phyloP scores from a whole-genome alignment of 1,284 basidiomycete species.

The Malassezia sp. region DNA sequence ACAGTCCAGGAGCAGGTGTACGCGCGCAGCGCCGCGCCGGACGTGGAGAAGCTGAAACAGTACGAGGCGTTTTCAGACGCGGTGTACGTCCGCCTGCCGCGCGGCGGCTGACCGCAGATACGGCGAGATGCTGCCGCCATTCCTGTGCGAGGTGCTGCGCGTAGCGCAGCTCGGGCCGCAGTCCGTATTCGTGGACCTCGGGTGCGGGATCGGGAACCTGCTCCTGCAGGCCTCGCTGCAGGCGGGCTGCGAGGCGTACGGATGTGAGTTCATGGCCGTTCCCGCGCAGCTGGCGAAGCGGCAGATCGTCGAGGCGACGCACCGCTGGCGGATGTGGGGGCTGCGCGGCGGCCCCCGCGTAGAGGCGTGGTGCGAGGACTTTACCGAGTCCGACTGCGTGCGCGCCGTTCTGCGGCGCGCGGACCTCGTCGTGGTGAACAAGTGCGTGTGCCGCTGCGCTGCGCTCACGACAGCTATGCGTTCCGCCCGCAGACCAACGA shows the following conservation, averaged over 20 bases:
- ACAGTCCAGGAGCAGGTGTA: constrained; percentile 52
- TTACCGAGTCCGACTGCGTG: constrained; percentile 47
- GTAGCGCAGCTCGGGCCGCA: constrained; percentile 41
- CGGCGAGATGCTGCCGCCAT: constrained; percentile 48
- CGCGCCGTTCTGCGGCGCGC: constrained; percentile 47
- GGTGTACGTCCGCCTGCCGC: too few species aligned
- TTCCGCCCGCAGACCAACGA: constrained; percentile 51
- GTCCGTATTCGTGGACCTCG: constrained; percentile 51
- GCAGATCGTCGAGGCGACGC: constrained; percentile 50
- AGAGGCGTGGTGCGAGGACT: constrained; percentile 51
- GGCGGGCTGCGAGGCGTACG: constrained; percentile 50
- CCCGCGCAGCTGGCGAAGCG: constrained; percentile 49
- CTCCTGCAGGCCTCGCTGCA: constrained; percentile 53
- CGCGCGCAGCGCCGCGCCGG: constrained; percentile 52
- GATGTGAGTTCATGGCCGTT: constrained; percentile 52
- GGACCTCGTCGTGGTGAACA: constrained; percentile 54
- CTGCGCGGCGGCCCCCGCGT: constrained; percentile 47
- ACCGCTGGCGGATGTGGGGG: constrained; percentile 52
- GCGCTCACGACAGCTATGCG: constrained; percentile 24
- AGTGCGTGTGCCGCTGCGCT: constrained; percentile 51
- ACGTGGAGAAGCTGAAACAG: constrained; percentile 49
- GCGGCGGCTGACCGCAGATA: too few species aligned
- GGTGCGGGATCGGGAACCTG: constrained; percentile 54
- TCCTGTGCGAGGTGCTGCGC: constrained; percentile 47
- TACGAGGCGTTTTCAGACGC: constrained; percentile 48